phyloP scores from a whole-genome alignment of 78 protist genomes.

The Pelomyxa schiedti region DNA sequence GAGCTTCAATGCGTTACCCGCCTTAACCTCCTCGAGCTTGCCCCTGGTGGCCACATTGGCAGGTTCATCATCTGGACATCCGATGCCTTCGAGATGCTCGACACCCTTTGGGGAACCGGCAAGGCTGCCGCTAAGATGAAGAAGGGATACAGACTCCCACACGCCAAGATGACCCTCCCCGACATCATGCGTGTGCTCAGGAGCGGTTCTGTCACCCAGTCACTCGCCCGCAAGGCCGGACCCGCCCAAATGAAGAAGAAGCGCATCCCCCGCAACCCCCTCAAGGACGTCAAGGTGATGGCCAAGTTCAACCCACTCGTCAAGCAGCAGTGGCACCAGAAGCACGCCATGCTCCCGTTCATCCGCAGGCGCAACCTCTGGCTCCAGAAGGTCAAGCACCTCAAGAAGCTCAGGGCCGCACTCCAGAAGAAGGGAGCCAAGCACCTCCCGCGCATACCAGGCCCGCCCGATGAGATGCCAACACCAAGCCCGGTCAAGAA shows the following conservation, averaged over 20 bases:
- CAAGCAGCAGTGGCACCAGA: not conserved
- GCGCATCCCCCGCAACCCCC: slow-evolving; percentile 73
- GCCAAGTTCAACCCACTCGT: slow-evolving; percentile 85
- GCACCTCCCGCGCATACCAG: too few relatives aligned
- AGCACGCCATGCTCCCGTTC: too few relatives aligned
- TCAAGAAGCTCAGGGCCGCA: too few relatives aligned
- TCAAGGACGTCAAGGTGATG: slow-evolving; percentile 56
- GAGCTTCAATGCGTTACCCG: slow-evolving; percentile 78
- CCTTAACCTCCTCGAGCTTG: slow-evolving; percentile 96
- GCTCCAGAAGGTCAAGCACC: too few relatives aligned
- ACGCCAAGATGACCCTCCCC: slow-evolving; percentile 76
- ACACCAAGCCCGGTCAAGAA: too few relatives aligned
- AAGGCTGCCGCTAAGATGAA: slow-evolving; percentile 33
- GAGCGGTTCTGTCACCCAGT: slow-evolving; percentile 89
- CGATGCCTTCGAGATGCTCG: slow-evolving; percentile 90
- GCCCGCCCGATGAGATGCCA: too few relatives aligned
- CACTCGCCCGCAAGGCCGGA: slow-evolving; percentile 26
- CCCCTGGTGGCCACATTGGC: slow-evolving; percentile 99
- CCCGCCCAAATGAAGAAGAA: slow-evolving; percentile 6
- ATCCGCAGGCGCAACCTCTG: too few relatives aligned
- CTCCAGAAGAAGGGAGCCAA: too few relatives aligned
- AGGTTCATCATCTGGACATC: slow-evolving; percentile 99
- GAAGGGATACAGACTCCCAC: slow-evolving; percentile 80
- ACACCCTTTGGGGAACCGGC: slow-evolving; percentile 73
- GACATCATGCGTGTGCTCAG: slow-evolving; percentile 91